Percentiles rank a stretch among this genome's conserved stretches.
These are phyloP conservation scores for Trichoderma simmonsii DNA, from an alignment of 2,329 filamentous ascomycete genomes.

Conservation along the genomic window DNA sequence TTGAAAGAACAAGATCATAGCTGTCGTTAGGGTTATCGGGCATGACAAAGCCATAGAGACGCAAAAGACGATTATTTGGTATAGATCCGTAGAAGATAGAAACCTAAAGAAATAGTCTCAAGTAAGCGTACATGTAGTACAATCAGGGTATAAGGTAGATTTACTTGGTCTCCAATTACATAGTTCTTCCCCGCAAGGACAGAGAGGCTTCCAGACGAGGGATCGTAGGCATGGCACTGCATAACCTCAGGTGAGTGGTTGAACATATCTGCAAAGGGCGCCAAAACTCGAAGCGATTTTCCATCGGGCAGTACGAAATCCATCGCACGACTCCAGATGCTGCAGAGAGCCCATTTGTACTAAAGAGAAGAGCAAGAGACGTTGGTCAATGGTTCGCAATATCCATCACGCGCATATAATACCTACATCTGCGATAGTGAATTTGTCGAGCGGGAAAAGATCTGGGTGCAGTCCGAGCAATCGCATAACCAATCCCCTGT, in stretches of 20 bases:
- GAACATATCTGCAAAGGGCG: conserved; percentile 37
- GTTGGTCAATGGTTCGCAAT: conserved; percentile 3
- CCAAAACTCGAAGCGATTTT: conserved; percentile 24
- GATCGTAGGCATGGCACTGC: conserved; percentile 36
- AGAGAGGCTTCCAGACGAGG: conserved; percentile 31
- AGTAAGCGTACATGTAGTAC: conserved; percentile 14
- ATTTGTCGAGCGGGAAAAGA: conserved; percentile 33
- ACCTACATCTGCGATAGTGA: conserved; percentile 34
- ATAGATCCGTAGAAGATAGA: conserved; percentile 32
- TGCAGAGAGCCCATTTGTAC: conserved; percentile 37
- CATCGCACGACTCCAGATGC: conserved; percentile 32
- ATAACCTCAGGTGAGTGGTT: conserved; percentile 35
- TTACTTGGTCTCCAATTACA: conserved; percentile 35
- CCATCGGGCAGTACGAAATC: conserved; percentile 28
- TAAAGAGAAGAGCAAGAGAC: conserved; percentile 22
- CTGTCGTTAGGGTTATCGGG: conserved; percentile 35
- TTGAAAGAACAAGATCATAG: conserved; percentile 37
- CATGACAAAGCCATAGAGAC: conserved; percentile 38
- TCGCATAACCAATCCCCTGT: conserved; percentile 28
- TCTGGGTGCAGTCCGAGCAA: conserved; percentile 30
- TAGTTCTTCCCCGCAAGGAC: conserved; percentile 29
- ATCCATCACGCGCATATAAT: conserved; percentile 17
- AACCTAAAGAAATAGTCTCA: neutral
- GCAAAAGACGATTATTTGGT: conserved; percentile 36
- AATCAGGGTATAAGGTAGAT: conserved; percentile 20